These are phyloP conservation scores for Cryptosporidium xiaoi DNA, from an alignment of 169 alveolate genomes.

Conservation along the genomic window DNA sequence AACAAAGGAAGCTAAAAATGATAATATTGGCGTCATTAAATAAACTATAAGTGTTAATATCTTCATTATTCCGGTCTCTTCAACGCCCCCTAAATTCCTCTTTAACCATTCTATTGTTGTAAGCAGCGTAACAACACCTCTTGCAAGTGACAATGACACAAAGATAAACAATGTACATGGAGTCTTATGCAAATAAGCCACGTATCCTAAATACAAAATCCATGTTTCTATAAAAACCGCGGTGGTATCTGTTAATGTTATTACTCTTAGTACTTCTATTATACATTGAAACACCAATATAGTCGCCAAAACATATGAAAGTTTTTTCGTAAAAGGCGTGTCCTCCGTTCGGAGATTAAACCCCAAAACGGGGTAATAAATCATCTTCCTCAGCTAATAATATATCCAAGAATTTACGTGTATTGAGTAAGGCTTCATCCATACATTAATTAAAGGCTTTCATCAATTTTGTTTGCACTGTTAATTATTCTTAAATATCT, in stretches of 20 bases:
- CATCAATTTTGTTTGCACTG: too few relatives aligned
- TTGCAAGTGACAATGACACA: constrained; percentile 56
- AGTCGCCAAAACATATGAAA: constrained; percentile 18
- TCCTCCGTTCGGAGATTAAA: constrained; percentile 62
- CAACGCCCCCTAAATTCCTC: not conserved
- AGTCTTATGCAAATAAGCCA: constrained; percentile 50
- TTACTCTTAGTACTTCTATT: constrained; percentile 10
- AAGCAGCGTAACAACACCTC: constrained; percentile 29
- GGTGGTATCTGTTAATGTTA: constrained; percentile 39
- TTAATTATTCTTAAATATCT: too few relatives aligned
- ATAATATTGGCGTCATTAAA: constrained; percentile 58
- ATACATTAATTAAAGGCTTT: too few relatives aligned
- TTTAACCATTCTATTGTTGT: constrained; percentile 56
- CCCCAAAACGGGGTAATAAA: constrained; percentile 35
- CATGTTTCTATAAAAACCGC: constrained; percentile 39
- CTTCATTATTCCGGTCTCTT: not conserved
- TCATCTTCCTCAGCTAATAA: constrained; percentile 5
- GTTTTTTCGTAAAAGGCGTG: constrained; percentile 47
- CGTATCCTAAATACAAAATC: constrained; percentile 63
- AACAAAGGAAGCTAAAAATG: constrained; percentile 33
- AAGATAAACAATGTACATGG: constrained; percentile 58
- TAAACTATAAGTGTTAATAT: constrained; percentile 2
- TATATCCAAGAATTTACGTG: not conserved
- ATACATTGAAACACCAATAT: constrained; percentile 38
- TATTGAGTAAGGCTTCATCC: not conserved